Conservation (phyloP, 73 alveolate genomes). For the Symbiodinium pilosum region DNA sequence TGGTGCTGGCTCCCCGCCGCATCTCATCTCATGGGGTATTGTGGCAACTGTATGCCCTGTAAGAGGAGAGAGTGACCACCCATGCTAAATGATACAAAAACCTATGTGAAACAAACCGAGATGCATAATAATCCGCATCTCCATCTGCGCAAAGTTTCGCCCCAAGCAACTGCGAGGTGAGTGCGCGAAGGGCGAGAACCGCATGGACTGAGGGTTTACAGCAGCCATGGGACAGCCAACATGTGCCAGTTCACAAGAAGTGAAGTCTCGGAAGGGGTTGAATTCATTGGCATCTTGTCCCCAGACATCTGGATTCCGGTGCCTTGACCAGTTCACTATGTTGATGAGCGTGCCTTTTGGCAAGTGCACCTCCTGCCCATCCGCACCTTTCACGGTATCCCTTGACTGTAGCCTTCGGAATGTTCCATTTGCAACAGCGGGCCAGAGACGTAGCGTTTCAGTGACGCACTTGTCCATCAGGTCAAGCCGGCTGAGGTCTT, state of each 20-base stretch:
- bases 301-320: conserved; percentile 6
- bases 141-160: conserved; percentile 16
- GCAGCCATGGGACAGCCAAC: conserved; percentile 26
- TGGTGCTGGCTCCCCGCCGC: too few species aligned
- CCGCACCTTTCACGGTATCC: neutral
- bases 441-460: conserved; percentile 10
- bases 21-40: too few species aligned
- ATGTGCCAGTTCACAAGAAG: neutral
- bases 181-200: conserved; percentile 25
- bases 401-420: neutral
- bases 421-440: conserved; percentile 27
- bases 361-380: neutral
- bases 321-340: conserved; percentile 10
- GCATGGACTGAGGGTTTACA: neutral
- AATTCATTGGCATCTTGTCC: neutral
- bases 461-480: conserved; percentile 13
- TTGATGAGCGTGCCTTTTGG: conserved; percentile 1
- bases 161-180: conserved; percentile 22
- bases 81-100: too few species aligned
- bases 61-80: too few species aligned
- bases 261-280: neutral
- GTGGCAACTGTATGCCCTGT: too few species aligned
- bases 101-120: too few species aligned
- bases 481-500: conserved; percentile 10
- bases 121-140: neutral